Conservation (phyloP, 2,329 filamentous ascomycete species). For the Epichloe glyceriae region DNA sequence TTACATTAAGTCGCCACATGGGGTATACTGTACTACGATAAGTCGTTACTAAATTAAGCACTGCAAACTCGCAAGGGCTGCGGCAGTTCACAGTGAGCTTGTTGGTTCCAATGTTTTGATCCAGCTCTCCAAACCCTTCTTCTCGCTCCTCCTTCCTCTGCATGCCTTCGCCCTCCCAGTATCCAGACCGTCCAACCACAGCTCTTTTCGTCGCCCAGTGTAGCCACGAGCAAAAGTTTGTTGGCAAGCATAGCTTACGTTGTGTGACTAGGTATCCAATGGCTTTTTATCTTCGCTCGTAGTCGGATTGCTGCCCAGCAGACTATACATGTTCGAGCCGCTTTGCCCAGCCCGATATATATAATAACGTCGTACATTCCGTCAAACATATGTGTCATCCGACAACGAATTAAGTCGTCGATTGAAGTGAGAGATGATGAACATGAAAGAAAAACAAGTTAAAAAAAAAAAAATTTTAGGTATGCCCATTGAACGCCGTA, state of each 20-base stretch:
- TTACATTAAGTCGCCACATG: constrained; percentile 6
- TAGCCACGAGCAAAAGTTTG: background rate
- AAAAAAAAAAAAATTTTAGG: constrained; percentile 8
- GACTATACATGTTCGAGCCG: background rate
- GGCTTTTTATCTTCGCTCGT: background rate
- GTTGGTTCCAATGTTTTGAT: background rate
- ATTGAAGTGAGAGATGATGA: constrained; percentile 4
- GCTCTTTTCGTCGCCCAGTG: background rate
- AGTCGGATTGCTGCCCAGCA: background rate
- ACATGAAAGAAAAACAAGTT: constrained; percentile 6
- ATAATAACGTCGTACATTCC: background rate
- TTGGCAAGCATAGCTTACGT: background rate
- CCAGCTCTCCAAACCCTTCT: background rate
- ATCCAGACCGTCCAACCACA: background rate
- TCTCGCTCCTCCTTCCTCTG: background rate
- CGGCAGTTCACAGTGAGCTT: background rate
- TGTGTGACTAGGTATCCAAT: background rate
- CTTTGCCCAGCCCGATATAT: background rate
- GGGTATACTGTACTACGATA: constrained; percentile 5
- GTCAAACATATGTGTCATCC: constrained; percentile 1
- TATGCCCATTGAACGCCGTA: constrained; percentile 14
- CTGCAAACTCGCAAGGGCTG: background rate
- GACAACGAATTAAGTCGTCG: background rate
- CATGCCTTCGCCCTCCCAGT: background rate
- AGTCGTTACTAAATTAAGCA: constrained; percentile 1